These are phyloP conservation scores for Trametopsis cervina DNA, from an alignment of 768 basidiomycete species.

Conservation along the genomic window DNA sequence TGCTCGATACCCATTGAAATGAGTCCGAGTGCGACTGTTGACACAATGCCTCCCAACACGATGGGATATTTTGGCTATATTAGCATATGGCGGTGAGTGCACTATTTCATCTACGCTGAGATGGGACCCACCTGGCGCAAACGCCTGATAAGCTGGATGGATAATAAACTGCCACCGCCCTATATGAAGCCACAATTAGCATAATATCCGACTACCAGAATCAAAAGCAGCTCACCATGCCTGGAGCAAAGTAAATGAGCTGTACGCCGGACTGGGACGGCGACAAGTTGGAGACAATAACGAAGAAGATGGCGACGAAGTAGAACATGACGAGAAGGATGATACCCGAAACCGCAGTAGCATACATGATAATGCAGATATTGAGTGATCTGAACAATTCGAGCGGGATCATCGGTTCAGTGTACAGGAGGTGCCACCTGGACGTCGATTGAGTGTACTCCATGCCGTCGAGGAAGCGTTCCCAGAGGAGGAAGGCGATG, in stretches of 20 bases:
- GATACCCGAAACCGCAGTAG: constrained; percentile 36
- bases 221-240: constrained; percentile 28
- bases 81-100: not conserved
- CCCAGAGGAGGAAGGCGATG: constrained; percentile 35
- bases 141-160: constrained; percentile 28
- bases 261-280: constrained; percentile 38
- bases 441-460: not conserved
- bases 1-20: constrained; percentile 34
- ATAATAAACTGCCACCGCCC: constrained; percentile 32
- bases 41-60: constrained; percentile 30
- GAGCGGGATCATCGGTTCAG: constrained; percentile 41
- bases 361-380: constrained; percentile 32
- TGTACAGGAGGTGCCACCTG: constrained; percentile 1
- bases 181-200: constrained; percentile 9
- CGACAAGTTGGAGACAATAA: constrained; percentile 34
- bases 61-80: constrained; percentile 36
- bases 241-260: constrained; percentile 46
- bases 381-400: constrained; percentile 37
- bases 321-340: constrained; percentile 49
- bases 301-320: constrained; percentile 46
- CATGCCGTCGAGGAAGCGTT: constrained; percentile 31
- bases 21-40: constrained; percentile 36
- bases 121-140: constrained; percentile 34
- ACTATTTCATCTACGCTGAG: not conserved
- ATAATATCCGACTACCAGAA: not conserved